Percentiles rank a stretch among this genome's conserved stretches.
Evolutionary conservation across 805 yeast genomes (phyloP).

Genomic region (Yamadazyma scolyti): DNA sequence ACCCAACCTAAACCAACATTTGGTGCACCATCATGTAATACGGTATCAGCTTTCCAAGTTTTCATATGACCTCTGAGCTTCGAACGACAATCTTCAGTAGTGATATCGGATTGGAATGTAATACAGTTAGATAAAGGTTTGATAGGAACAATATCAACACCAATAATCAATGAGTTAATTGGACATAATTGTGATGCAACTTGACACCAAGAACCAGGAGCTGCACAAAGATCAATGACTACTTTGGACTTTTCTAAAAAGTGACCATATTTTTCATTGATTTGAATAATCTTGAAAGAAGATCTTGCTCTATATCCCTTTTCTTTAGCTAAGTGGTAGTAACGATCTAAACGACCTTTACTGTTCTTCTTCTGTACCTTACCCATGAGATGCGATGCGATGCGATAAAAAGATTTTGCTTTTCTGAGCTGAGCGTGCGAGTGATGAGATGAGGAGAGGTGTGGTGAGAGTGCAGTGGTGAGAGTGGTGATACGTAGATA

Average conservation of each 20-base stretch:
- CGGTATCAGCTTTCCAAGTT: slow-evolving; percentile 98
- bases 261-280: slow-evolving; percentile 95
- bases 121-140: slow-evolving; percentile 93
- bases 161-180: slow-evolving; percentile 86
- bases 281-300: slow-evolving; percentile 90
- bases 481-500: neutral
- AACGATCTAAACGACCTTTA: slow-evolving; percentile 98
- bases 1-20: slow-evolving; percentile 99
- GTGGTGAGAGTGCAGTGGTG: neutral
- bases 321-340: slow-evolving; percentile 94
- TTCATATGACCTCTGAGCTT: slow-evolving; percentile 93
- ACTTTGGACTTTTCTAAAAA: slow-evolving; percentile 92
- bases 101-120: slow-evolving; percentile 93
- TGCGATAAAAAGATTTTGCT: slow-evolving; percentile 5
- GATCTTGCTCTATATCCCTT: slow-evolving; percentile 99
- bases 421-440: too few relatives aligned
- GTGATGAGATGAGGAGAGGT: neutral
- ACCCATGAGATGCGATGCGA: slow-evolving; percentile 53
- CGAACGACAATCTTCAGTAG: slow-evolving; percentile 96
- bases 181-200: slow-evolving; percentile 95
- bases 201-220: slow-evolving; percentile 95
- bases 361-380: slow-evolving; percentile 91
- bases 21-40: slow-evolving; percentile 99
- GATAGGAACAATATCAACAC: slow-evolving; percentile 98
- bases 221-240: slow-evolving; percentile 97